Evolutionary conservation across 108 stramenopile genomes (phyloP), one percentile per base, ranked within the genome.

Genomic region (Pseudonitzschia pungens): DNA sequence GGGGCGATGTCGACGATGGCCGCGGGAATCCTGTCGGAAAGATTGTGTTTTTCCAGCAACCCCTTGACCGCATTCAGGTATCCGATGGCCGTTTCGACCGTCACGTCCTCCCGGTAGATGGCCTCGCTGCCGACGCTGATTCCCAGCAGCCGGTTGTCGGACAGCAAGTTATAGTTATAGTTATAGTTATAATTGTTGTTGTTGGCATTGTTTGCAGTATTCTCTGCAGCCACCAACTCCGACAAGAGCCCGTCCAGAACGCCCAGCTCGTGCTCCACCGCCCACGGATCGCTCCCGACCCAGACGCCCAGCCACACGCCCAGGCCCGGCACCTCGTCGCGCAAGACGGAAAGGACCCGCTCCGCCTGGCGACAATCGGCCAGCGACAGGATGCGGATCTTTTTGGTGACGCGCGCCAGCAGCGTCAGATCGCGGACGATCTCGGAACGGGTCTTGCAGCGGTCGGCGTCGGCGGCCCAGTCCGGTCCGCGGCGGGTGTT

Each of bases 1-100:
- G 75, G 74, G 21, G 72, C 76, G 69, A 81, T 72, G n/a, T 81
- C 81, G n/a, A 55, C 65, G 65, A 81, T 81, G 9, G 81, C 43
- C 14, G 73, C 72, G 0, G 81, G 81, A 1, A 79, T n/a, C n/a
- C n/a, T n/a, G n/a, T n/a, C 44, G 15, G 5, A 0, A 4, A 56
- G 14, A 8, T 36, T 21, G 32, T 56, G 56, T 11, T 20, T 5
- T 20, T 9, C 4, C 6, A 48, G 27, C 14, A 48, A n/a, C 0
- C 18, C 11, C 9, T 20, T 66, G 22, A 57, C 54, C 42, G 74
- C 21, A 21, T 79, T 55, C 36, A 70, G 11, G 24, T 78, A 44
- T 2, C 24, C 70, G 29, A 83, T 76, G 44, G 69, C 52, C 54
- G 73, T 55, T 11, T 68, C 69, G 32, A 77, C 53, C 5, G 72